Evolutionary conservation across 2,329 filamentous ascomycete species (phyloP).

Genomic region (Aureobasidium sp.): DNA sequence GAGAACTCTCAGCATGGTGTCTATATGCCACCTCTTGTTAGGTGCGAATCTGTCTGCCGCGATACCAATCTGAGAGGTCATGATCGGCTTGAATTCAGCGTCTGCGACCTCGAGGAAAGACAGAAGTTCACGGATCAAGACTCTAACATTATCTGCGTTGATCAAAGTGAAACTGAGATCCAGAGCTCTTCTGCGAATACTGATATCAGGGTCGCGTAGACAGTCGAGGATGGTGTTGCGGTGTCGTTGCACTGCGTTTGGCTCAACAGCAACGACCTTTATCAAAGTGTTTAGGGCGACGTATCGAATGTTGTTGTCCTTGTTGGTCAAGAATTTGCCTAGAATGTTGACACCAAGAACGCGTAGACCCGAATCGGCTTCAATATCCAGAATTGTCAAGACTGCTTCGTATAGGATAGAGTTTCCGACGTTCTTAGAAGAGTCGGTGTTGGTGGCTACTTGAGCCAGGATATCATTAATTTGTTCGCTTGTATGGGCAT

Average conservation of each 20-base stretch:
- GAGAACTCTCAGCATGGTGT: slow-evolving; percentile 91
- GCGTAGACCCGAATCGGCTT: slow-evolving; percentile 88
- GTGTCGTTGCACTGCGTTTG: slow-evolving; percentile 93
- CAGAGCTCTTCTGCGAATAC: slow-evolving; percentile 87
- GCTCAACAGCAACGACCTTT: slow-evolving; percentile 96
- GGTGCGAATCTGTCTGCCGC: slow-evolving; percentile 93
- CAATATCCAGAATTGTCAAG: slow-evolving; percentile 93
- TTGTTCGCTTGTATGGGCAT: slow-evolving; percentile 82
- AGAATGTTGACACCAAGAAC: slow-evolving; percentile 97
- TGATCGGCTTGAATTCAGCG: slow-evolving; percentile 96
- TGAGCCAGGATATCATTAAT: slow-evolving; percentile 94
- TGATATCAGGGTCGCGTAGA: slow-evolving; percentile 93
- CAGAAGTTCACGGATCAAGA: slow-evolving; percentile 84
- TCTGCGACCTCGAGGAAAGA: slow-evolving; percentile 96
- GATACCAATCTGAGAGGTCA: slow-evolving; percentile 97
- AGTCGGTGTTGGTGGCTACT: slow-evolving; percentile 95
- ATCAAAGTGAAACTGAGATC: slow-evolving; percentile 97
- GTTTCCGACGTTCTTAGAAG: slow-evolving; percentile 97
- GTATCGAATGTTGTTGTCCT: slow-evolving; percentile 98
- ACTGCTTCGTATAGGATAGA: slow-evolving; percentile 97
- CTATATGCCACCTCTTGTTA: slow-evolving; percentile 97
- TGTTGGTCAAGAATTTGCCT: slow-evolving; percentile 95
- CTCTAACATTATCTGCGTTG: slow-evolving; percentile 91
- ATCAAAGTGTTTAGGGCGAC: slow-evolving; percentile 95
- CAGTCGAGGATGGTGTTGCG: slow-evolving; percentile 97